Base-by-base conservation (phyloP, 163 green algal species). In the Chloroidium sp. region DNA sequence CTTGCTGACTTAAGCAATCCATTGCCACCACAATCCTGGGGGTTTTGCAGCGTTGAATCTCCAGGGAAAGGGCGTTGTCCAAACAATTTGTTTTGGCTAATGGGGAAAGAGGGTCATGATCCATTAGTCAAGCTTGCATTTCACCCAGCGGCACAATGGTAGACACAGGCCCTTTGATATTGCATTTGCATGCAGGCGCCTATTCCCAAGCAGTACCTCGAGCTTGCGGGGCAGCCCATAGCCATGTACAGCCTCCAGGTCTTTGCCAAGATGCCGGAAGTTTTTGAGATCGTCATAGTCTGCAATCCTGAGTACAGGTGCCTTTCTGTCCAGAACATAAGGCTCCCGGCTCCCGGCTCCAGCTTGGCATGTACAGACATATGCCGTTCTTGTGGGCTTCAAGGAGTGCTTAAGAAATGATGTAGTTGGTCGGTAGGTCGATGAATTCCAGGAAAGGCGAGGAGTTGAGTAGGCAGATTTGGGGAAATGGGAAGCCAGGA, bases 121-220 rank as follows among this genome's bases (percentile, higher is more conserved):
- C 4, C 58, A 36, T 81, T 6, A 72, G 8, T 10, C 64, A 72
- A 6, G 64, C 64, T n/a, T 6, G 6, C 64, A 72, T 36, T 36
- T 36, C 36, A 36, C 36, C 36, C 36, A 36, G 36, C 36, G 36
- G 36, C 36, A 36, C 36, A 36, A 36, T 36, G 36, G 36, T 36
- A 36, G 36, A 36, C 36, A 36, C 36, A 10, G 64, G 8, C 6
- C 64, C 64, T 72, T n/a, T n/a, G 6, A 10, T 10, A 10, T 6
- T 72, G 64, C 64, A 6, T 75, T 8, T 68, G 67, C 4, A 2
- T 82, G 75, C 81, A 92, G 87, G 92, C 92, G 0, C 59, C 82
- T 14, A 98, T 98, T 76, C 96, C 96, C 36, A 99, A 99, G 90
- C 96, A 99, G 86, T 99, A 99, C 83, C 87, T 99, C 1, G 85